Base-by-base conservation (phyloP, 2,329 filamentous ascomycete genomes). In the Colletotrichum simmondsii region DNA sequence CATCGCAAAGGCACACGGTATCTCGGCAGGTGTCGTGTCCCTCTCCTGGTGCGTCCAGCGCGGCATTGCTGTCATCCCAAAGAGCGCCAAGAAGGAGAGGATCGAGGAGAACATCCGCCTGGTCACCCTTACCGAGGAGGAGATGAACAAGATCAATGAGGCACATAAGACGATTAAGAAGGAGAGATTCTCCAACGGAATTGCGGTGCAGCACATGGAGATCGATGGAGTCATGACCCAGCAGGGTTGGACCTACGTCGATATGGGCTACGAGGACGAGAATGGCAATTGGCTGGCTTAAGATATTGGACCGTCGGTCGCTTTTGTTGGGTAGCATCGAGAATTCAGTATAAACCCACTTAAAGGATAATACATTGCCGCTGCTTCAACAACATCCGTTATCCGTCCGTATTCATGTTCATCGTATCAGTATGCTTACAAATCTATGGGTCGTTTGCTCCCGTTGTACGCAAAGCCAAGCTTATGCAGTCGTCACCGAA, bases 181-280 rank as follows among this genome's bases (percentile, higher is more conserved):
- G n/a, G 60, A 75, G 32, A 61, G 78, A 16, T 59, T 78, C 19
- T 75, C 76, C 6, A 72, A 78, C 49, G 32, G 65, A 22, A 76
- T 77, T n/a, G 58, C 64, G n/a, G 46, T 46, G 3, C 62, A 74
- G 46, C 57, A 69, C 42, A 54, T 75, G 6, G 72, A 76, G 63
- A 73, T 78, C 19, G 74, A 78, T 58, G 78, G 77, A 11, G 75
- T 76, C 57, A 24, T 57, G 30, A 76, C 77, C 22, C 66, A 77
- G 12, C 56, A 72, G 52, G 75, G 75, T 2, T 80, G 78, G 78
- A 76, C 75, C 4, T 73, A 67, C 30, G 72, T 62, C 12, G 78
- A 80, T 11, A 74, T 79, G 63, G 78, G 78, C 3, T 80, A 77
- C 75, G 78, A 79, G 65, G 76, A 79, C 53, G 77, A 77, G 57